Percentiles rank a stretch among this genome's conserved stretches.
Conservation (phyloP, 768 basidiomycete species). For the Agaricus sinodeliciosus region DNA sequence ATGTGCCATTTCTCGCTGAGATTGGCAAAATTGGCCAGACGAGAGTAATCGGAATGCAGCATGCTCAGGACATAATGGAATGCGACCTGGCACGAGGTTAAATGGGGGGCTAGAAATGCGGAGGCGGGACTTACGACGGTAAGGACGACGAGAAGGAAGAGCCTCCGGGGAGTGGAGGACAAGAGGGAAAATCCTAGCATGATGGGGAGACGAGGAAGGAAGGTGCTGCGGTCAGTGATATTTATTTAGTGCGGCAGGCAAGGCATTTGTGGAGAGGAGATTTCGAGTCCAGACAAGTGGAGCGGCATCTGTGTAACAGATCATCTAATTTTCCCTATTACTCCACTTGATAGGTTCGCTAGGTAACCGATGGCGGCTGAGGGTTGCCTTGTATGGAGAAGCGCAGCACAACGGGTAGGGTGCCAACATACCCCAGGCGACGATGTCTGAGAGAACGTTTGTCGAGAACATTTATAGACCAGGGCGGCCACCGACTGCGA, state of each 20-base stretch:
- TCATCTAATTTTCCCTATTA: slow-evolving; percentile 2
- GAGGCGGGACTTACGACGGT: slow-evolving; percentile 33
- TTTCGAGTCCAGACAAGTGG: slow-evolving; percentile 11
- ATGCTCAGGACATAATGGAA: slow-evolving; percentile 51
- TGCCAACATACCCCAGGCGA: not conserved
- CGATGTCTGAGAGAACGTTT: not conserved
- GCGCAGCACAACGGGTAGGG: not conserved
- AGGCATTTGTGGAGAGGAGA: slow-evolving; percentile 10
- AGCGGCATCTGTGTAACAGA: slow-evolving; percentile 1
- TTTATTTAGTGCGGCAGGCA: slow-evolving; percentile 6
- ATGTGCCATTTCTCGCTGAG: slow-evolving; percentile 24
- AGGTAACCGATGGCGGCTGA: not conserved
- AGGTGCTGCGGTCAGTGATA: slow-evolving; percentile 8
- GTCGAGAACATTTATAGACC: no score
- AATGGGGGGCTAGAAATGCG: not conserved
- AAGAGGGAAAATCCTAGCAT: slow-evolving; percentile 16
- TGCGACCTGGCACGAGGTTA: slow-evolving; percentile 32
- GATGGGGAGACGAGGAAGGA: slow-evolving; percentile 7
- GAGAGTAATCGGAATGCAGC: slow-evolving; percentile 41
- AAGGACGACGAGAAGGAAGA: slow-evolving; percentile 40
- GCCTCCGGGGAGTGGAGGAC: slow-evolving; percentile 43
- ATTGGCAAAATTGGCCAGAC: slow-evolving; percentile 35
- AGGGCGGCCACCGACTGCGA: no score
- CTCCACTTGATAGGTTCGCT: not conserved
- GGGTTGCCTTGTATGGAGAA: not conserved